phyloP scores from a whole-genome alignment of 176 grass and related monocot genomes.

The Oryza officinalis region DNA sequence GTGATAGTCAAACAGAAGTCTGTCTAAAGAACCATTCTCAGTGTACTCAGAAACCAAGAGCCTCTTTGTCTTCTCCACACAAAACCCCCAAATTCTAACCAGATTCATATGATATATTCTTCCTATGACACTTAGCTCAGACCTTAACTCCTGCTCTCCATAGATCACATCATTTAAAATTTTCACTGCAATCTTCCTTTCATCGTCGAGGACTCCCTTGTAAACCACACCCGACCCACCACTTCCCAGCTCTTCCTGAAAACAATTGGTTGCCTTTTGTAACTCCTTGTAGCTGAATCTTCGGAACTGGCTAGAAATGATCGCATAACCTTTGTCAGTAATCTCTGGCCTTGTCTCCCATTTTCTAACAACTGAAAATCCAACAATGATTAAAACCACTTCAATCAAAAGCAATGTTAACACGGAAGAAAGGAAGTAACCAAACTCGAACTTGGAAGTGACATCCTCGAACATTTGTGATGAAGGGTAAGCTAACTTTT shows the following conservation, averaged over 20 bases:
- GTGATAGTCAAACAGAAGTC: conserved; percentile 26
- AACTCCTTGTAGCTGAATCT: conserved; percentile 68
- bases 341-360: conserved; percentile 17
- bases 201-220: conserved; percentile 52
- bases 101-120: conserved; percentile 63
- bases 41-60: conserved; percentile 53
- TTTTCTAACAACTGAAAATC: conserved; percentile 43
- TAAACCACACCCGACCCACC: conserved; percentile 55
- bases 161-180: conserved; percentile 38
- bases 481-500: conserved; percentile 6
- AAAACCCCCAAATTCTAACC: conserved; percentile 49
- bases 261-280: conserved; percentile 47
- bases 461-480: background rate
- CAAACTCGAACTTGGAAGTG: conserved; percentile 25
- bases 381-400: conserved; percentile 18
- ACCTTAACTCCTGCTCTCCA: conserved; percentile 63
- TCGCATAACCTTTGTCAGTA: conserved; percentile 33
- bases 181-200: conserved; percentile 53
- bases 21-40: conserved; percentile 60
- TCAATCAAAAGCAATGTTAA: conserved; percentile 51
- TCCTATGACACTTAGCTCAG: conserved; percentile 51
- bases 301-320: conserved; percentile 40
- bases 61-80: conserved; percentile 28
- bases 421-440: conserved; percentile 54
- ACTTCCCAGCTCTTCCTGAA: conserved; percentile 49